A percentile compares a stretch with the other conserved stretches of the same genome.
phyloP scores from a whole-genome alignment of 2,329 filamentous ascomycete species.

The Fusarium acutatum region DNA sequence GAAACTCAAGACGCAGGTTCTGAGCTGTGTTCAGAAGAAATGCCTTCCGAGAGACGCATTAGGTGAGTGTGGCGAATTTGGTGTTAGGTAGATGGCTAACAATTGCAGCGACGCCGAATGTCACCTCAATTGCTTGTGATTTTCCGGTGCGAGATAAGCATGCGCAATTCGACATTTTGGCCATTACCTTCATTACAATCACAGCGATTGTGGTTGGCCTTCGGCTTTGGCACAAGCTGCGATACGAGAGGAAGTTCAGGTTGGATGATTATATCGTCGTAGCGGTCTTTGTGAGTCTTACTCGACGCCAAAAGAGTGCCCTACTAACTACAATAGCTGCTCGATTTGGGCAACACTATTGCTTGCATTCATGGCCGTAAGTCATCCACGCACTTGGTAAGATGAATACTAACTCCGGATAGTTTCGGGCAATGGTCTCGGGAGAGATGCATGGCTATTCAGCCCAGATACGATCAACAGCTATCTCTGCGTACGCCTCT shows the following conservation, averaged over 20 bases:
- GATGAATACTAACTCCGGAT: neutral
- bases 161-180: neutral
- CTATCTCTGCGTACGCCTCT: neutral
- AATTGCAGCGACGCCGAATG: neutral
- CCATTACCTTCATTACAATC: neutral
- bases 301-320: fast-evolving
- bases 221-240: neutral
- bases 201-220: neutral
- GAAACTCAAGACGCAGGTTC: neutral
- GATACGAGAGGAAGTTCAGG: neutral
- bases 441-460: conserved; percentile 8
- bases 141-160: conserved; percentile 1
- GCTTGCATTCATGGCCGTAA: neutral
- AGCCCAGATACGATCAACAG: neutral
- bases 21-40: neutral
- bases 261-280: neutral
- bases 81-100: neutral
- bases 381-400: fast-evolving
- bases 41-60: neutral
- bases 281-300: neutral
- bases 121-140: neutral
- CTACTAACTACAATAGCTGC: neutral
- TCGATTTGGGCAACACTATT: neutral
- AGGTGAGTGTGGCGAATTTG: neutral
- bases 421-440: conserved; percentile 5